A percentile compares a stretch with the other conserved stretches of the same genome.
These are phyloP conservation scores for Didymella arachidicola DNA, from an alignment of 2,329 filamentous ascomycete species.

Conservation along the genomic window DNA sequence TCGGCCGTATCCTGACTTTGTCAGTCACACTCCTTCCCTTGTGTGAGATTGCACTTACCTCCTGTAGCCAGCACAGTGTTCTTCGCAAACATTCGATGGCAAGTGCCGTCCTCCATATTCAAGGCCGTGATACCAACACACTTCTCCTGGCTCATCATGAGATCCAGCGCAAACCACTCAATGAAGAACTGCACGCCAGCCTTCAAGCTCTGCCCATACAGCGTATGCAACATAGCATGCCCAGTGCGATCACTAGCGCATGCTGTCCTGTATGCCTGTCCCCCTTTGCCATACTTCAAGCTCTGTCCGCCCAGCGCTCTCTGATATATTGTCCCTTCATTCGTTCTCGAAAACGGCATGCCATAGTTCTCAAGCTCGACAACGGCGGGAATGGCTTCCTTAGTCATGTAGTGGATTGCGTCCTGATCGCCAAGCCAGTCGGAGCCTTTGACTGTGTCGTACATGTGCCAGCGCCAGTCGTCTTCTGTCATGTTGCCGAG, in stretches of 20 bases:
- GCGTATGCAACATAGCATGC: slow-evolving; percentile 60
- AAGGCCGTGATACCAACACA: slow-evolving; percentile 58
- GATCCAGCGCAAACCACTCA: slow-evolving; percentile 59
- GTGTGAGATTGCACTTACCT: background rate
- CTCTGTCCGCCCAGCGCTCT: slow-evolving; percentile 59
- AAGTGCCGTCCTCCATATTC: slow-evolving; percentile 60
- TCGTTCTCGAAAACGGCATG: slow-evolving; percentile 61
- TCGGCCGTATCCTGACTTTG: slow-evolving; percentile 53
- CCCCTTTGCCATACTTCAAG: slow-evolving; percentile 57
- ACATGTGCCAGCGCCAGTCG: slow-evolving; percentile 68
- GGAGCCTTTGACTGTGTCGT: slow-evolving; percentile 65
- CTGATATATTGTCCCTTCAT: slow-evolving; percentile 58
- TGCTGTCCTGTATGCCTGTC: slow-evolving; percentile 59
- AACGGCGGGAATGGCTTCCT: slow-evolving; percentile 62
- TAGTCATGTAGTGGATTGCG: slow-evolving; percentile 67
- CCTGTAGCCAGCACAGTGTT: slow-evolving; percentile 60
- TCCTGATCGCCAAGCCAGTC: slow-evolving; percentile 68
- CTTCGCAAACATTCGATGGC: slow-evolving; percentile 58
- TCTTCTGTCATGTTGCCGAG: slow-evolving; percentile 64
- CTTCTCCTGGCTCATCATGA: slow-evolving; percentile 58
- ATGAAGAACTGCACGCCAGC: slow-evolving; percentile 60
- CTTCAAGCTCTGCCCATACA: slow-evolving; percentile 60
- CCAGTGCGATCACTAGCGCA: slow-evolving; percentile 59
- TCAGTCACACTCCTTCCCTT: slow-evolving; percentile 9
- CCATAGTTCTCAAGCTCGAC: slow-evolving; percentile 65